Base-by-base conservation (phyloP, 345 rosid species). In the Eucalyptus microcorys region DNA sequence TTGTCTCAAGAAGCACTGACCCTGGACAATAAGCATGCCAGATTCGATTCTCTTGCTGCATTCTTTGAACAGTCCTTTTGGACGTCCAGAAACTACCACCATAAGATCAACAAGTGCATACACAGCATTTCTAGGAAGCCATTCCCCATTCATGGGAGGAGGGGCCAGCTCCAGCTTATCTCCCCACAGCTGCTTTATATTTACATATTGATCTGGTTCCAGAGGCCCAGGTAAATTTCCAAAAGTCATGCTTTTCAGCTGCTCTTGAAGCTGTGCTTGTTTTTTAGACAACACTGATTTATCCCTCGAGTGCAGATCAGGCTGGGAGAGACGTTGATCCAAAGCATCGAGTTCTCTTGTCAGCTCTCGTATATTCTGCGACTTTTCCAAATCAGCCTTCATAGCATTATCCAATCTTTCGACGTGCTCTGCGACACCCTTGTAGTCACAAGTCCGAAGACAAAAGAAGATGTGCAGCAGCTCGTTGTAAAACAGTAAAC, bases 61-160 rank as follows among this genome's bases (percentile, higher is more conserved):
- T 83, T 98, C 99, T 92, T 96, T 98, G 89, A 97, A 98, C 87
- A 92, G 94, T 89, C 99, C 99, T 89, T 96, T 96, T 15, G 99
- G 99, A 89, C 99, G 99, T 87, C 97, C 97, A 50, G 96, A 91
- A 88, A 96, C 93, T 89, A 95, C 97, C 55, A 94, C 94, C 97
- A 97, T 97, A 86, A 98, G 99, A 91, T 98, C 98, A 88, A 98
- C 96, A 88, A 98, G 94, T 50, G 99, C 97, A 93, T 92, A 93
- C 48, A 97, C 95, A 88, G 99, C 99, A 92, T 91, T 93, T 93
- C 96, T 96, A 15, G 99, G 99, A 59, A 98, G 92, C 99, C 99
- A 98, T 89, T 97, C 97, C 88, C 99, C 99, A 92, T 97, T 94
- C 49, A 98, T 92, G 43, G 99, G 99, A 89, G 96, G 91, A 47